Conservation (phyloP, 768 basidiomycete genomes). For the Tulasnella sp. region DNA sequence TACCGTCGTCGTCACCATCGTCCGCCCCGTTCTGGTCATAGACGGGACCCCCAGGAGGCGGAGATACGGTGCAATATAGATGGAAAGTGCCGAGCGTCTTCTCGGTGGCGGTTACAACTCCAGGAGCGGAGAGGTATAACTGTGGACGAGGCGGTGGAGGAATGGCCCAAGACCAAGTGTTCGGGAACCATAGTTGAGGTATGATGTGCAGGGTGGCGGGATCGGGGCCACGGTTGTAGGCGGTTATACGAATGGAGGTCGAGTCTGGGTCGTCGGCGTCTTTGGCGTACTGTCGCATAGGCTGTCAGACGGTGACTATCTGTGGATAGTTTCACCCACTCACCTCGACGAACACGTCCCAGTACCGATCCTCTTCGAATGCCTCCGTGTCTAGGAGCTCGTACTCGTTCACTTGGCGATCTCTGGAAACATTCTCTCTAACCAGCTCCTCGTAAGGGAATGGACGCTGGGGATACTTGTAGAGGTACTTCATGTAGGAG, state of each 20-base stretch:
- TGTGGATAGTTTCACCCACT: constrained; percentile 21
- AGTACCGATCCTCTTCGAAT: constrained; percentile 89
- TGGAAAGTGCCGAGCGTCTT: constrained; percentile 61
- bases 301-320: constrained; percentile 8
- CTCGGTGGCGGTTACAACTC: constrained; percentile 60
- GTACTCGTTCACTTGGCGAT: constrained; percentile 77
- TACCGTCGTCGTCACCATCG: constrained; percentile 44
- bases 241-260: constrained; percentile 84
- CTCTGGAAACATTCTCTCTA: constrained; percentile 65
- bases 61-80: constrained; percentile 83
- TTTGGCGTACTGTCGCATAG: constrained; percentile 70
- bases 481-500: constrained; percentile 99
- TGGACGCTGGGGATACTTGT: constrained; percentile 90
- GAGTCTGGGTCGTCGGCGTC: constrained; percentile 84
- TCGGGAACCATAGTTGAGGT: constrained; percentile 94
- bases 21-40: constrained; percentile 31
- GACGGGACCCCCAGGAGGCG: constrained; percentile 70
- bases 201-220: constrained; percentile 87
- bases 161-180: constrained; percentile 91
- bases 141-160: constrained; percentile 42
- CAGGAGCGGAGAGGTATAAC: constrained; percentile 37
- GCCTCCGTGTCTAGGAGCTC: constrained; percentile 87
- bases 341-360: constrained; percentile 98
- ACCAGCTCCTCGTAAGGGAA: constrained; percentile 95
- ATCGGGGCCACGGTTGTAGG: constrained; percentile 94